Evolutionary conservation across 768 basidiomycete genomes (phyloP), one percentile per base, ranked within the genome.

Genomic region (Termitomyces eurrhizus): DNA sequence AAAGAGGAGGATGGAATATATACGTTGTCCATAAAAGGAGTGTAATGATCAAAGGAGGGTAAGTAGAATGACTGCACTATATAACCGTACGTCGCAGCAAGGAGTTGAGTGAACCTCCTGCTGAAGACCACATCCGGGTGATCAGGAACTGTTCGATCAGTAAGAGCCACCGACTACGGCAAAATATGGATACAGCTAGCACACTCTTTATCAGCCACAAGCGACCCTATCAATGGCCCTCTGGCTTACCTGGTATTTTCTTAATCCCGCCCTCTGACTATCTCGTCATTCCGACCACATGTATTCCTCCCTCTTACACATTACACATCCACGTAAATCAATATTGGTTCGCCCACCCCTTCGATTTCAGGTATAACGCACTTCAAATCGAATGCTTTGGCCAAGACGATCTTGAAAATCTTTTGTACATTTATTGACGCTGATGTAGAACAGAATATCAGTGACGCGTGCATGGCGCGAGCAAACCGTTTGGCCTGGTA

Each of bases 391-490:
- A 98, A 98, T 36, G 95, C 95, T 71, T 98, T 96, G 52, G 93
- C 92, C 53, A 96, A 83, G 49, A 96, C 93, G 74, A 97, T 97
- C 81, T 97, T 95, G 86, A 96, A 96, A 66, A 96, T 96, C 81
- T 99, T 99, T 80, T 99, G 97, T 57, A 99, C 96, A 75, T 99
- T 99, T 80, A 98, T 97, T 62, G 95, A 95, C 65, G 96, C 95
- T 52, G 93, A 93, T 52, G 97, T 99, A 54, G 96, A 98, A 77
- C 96, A 99, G 77, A 98, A 99, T 74, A 99, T 97, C 62, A 99
- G 78, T n/a, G 95, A 96, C 18, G 97, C 95, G 73, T 98, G 95
- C 97, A 99, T 99, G 54, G 97, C 97, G 73, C 92, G 90, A 62
- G 95, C 93, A 76, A 99, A 99, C 67, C 96, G 88, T 74, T 97